Conservation (phyloP, 805 yeast genomes). For the Alloascoidea africana region DNA sequence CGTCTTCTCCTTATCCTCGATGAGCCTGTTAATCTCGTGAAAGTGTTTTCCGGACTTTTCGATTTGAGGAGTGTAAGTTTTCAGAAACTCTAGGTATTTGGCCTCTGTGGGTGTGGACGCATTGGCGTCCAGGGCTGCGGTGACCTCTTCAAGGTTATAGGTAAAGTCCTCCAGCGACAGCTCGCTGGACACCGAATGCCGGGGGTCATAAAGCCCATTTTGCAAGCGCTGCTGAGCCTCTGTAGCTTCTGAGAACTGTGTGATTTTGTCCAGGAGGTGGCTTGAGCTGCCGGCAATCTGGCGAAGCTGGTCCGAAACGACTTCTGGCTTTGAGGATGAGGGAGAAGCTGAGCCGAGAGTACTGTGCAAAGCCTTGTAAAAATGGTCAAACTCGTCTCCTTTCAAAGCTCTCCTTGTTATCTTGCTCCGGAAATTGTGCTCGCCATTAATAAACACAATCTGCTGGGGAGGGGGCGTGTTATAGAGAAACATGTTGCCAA, state of each 20-base stretch:
- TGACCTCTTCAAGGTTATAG: not conserved
- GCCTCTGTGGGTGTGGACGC: not conserved
- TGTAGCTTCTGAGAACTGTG: not conserved
- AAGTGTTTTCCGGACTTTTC: constrained; percentile 10
- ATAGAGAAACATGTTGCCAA: not conserved
- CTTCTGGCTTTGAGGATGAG: too few relatives aligned
- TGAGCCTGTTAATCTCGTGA: constrained; percentile 8
- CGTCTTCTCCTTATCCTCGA: constrained; percentile 6
- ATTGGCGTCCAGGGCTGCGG: not conserved
- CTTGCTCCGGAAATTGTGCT: not conserved
- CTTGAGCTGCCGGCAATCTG: too few relatives aligned
- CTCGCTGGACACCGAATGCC: not conserved
- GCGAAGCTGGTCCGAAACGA: not conserved
- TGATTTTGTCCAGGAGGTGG: not conserved
- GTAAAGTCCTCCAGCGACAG: not conserved
- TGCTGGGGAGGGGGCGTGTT: not conserved
- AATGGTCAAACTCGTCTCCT: not conserved
- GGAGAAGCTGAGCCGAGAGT: not conserved
- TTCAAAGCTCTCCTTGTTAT: not conserved
- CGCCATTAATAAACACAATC: not conserved
- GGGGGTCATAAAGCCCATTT: constrained; percentile 1
- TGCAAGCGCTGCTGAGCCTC: too few relatives aligned
- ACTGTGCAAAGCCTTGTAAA: not conserved
- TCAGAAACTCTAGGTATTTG: not conserved
- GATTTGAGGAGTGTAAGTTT: not conserved